Evolutionary conservation across 1,284 basidiomycete species (phyloP), one percentile per base, ranked within the genome.

Genomic region (Chondrostereum purpureum): DNA sequence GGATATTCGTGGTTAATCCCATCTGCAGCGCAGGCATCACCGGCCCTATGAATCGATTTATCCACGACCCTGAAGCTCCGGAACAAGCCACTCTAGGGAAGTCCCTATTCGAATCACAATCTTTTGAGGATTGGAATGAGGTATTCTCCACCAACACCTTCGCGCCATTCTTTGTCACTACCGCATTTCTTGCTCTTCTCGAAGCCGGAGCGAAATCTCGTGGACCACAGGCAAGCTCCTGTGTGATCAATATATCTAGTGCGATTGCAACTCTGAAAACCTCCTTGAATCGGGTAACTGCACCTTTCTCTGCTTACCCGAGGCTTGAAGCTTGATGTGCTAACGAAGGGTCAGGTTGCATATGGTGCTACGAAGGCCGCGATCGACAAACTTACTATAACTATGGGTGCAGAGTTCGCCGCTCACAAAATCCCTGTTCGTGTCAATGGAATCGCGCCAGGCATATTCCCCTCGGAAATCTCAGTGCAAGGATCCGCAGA

Each of bases 331-430:
- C 20, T 20, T 40, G 17, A 11, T 27, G 5, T 10, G 4, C 24
- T 21, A 11, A 14, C n/a, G n/a, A n/a, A n/a, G 17, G 4, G 13
- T 11, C 5, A 46, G 44, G 38, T 51, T 13, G 21, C 47, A 16
- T 51, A 51, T 34, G 23, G 31, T 18, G 39, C 38, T 41, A 54
- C 67, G 10, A 77, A 78, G 53, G 73, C 71, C 1, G 75, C 72
- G 0, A 63, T 64, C 3, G 60, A 67, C 11, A 72, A 77, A 43
- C 60, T 78, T 5, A 69, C 69, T 4, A 68, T 65, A 50, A 63
- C 75, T 63, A 52, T 77, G 42, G 60, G 72, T 3, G 73, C 71
- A 5, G 73, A 76, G 52, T 64, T 75, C 44, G 68, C 67, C 3
- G 58, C 73, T 34, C 66, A 69, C 49, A 59, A 64, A 31, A 60